Conservation (phyloP, 2,329 filamentous ascomycete species). For the Arthrobotrys iridis region DNA sequence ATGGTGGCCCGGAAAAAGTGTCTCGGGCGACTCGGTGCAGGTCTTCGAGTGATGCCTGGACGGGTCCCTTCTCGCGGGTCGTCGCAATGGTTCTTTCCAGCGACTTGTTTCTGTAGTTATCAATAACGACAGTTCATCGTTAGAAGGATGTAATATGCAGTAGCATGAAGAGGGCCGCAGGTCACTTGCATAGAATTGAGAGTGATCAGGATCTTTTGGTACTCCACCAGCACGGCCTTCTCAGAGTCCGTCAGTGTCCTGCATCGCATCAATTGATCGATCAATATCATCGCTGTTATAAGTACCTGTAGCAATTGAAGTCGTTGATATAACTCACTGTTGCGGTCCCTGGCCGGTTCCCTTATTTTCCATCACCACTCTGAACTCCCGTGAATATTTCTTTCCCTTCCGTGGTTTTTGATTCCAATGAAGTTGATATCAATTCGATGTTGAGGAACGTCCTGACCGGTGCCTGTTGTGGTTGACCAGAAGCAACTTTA, state of each 20-base stretch:
- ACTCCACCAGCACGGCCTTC: slow-evolving; percentile 50
- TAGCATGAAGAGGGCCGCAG: neutral
- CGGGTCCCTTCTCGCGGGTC: slow-evolving; percentile 45
- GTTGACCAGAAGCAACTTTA: too few relatives aligned
- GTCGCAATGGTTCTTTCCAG: slow-evolving; percentile 48
- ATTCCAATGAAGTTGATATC: too few relatives aligned
- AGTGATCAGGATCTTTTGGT: slow-evolving; percentile 51
- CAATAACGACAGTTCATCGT: neutral
- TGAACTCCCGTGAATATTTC: too few relatives aligned
- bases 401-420: too few relatives aligned
- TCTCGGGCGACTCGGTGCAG: slow-evolving; percentile 43
- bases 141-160: neutral
- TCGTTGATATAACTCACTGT: neutral
- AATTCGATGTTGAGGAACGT: too few relatives aligned
- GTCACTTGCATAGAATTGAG: slow-evolving; percentile 33
- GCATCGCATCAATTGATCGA: neutral
- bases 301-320: neutral
- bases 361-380: slow-evolving; percentile 6
- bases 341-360: neutral
- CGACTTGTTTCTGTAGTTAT: slow-evolving; percentile 33
- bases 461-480: too few relatives aligned
- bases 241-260: slow-evolving; percentile 47
- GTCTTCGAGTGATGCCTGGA: slow-evolving; percentile 47
- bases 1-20: slow-evolving; percentile 36
- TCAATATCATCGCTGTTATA: neutral